These are phyloP conservation scores for Xylaria sp. DNA, from an alignment of 2,329 filamentous ascomycete species.

Conservation along the genomic window DNA sequence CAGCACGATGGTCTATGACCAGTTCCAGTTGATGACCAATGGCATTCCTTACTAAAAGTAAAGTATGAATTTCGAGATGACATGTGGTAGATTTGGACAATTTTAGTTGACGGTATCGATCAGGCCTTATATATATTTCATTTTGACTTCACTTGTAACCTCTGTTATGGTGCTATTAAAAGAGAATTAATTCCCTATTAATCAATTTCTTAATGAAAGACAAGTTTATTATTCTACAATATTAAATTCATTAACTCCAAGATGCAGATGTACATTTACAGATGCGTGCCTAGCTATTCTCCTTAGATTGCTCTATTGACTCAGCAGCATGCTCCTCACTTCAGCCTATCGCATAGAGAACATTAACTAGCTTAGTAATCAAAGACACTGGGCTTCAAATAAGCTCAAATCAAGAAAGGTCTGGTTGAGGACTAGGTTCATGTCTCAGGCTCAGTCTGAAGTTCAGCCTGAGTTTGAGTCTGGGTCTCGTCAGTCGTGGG, in stretches of 20 bases:
- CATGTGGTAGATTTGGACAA: neutral
- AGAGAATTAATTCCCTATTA: neutral
- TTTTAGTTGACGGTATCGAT: neutral
- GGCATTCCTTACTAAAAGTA: constrained; percentile 86
- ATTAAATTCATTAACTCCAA: neutral
- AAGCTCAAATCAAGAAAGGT: neutral
- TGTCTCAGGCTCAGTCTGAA: neutral
- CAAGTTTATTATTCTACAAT: neutral
- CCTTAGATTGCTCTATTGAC: neutral
- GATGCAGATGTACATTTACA: too few relatives aligned
- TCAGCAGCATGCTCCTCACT: neutral
- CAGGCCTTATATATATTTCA: constrained; percentile 4
- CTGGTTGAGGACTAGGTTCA: neutral
- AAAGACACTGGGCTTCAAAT: neutral
- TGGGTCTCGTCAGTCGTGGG: neutral
- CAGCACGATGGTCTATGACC: constrained; percentile 94
- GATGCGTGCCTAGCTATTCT: neutral
- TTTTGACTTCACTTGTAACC: constrained; percentile 7
- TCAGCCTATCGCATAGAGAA: neutral
- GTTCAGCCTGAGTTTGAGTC: neutral
- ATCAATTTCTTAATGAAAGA: neutral
- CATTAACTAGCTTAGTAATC: neutral
- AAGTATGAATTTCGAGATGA: neutral
- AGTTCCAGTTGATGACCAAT: constrained; percentile 97
- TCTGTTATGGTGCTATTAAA: neutral